Evolutionary conservation across 805 yeast species (phyloP), one percentile per base, ranked within the genome.

Genomic region (Diddensiella caesifluorescens): DNA sequence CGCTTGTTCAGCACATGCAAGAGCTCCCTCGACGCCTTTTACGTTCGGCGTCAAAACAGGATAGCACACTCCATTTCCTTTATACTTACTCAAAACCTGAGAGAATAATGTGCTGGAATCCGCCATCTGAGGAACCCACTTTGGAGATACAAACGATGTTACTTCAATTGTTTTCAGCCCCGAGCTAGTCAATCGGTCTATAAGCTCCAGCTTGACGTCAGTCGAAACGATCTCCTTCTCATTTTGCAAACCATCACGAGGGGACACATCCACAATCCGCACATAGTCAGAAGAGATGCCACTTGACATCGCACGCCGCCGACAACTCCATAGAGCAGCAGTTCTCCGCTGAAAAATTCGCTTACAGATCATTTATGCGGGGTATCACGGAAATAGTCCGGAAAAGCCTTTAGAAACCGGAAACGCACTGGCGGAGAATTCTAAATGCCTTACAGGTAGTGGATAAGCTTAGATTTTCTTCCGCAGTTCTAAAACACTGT

Each of bases 81-180:
- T 13, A 29, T 44, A 44, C 32, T 43, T 44, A 22, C 21, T 18
- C 39, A 50, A 23, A 10, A 51, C 48, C 22, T 25, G 15, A 4
- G 46, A 45, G 16, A 38, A 41, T 4, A 59, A 40, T n/a, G 47
- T 45, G 16, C 43, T 38, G 15, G 56, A 48, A 37, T 59, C 63
- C 5, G 54, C 58, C 63, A 59, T 59, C 38, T 58, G 62, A 16
- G 63, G 63, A 5, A 59, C 62, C 63, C 63, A 59, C 38, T 59
- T 59, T 9, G 63, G 63, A 7, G 63, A 57, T 12, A 59, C 63
- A 46, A 59, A 59, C 1, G 63, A 48, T 4, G 63, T 56, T 3
- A 47, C 51, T 39, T 59, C 63, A 15, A 59, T 49, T 10, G 35
- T 46, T 32, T 37, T 37, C 13, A 59, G 32, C 6, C 62, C 61